A percentile compares a stretch with the other conserved stretches of the same genome.
Conservation (phyloP, 805 yeast species). For the Ogataea kodamae region DNA sequence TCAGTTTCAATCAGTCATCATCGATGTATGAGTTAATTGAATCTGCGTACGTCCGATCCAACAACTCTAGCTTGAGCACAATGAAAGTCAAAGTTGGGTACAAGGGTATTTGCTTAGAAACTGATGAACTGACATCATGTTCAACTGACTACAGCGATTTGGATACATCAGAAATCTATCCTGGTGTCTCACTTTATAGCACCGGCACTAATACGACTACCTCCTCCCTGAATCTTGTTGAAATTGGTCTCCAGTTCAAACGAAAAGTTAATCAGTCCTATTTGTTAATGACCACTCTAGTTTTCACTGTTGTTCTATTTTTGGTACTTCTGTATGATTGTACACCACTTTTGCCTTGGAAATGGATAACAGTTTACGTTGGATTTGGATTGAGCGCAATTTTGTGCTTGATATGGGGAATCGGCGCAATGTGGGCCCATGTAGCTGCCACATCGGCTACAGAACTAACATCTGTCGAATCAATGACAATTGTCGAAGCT, state of each 20-base stretch:
- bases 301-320: conserved; percentile 41
- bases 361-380: conserved; percentile 24
- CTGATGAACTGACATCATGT: conserved; percentile 36
- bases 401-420: conserved; percentile 52
- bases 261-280: conserved; percentile 51
- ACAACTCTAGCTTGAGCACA: conserved; percentile 35
- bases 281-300: conserved; percentile 46
- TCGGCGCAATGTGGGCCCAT: conserved; percentile 62
- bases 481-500: conserved; percentile 46
- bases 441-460: conserved; percentile 48
- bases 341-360: conserved; percentile 49
- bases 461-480: conserved; percentile 44
- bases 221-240: conserved; percentile 41
- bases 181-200: conserved; percentile 36
- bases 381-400: conserved; percentile 34
- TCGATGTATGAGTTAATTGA: conserved; percentile 39
- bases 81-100: conserved; percentile 52
- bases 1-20: conserved; percentile 46
- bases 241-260: conserved; percentile 44
- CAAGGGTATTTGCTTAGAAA: conserved; percentile 51
- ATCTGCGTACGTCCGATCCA: conserved; percentile 33
- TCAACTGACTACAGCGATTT: conserved; percentile 23
- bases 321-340: conserved; percentile 40
- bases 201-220: conserved; percentile 32
- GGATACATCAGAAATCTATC: conserved; percentile 14